Evolutionary conservation across 106 monocot genomes (phyloP), one percentile per base, ranked within the genome.

Genomic region (Agapanthus africanus): DNA sequence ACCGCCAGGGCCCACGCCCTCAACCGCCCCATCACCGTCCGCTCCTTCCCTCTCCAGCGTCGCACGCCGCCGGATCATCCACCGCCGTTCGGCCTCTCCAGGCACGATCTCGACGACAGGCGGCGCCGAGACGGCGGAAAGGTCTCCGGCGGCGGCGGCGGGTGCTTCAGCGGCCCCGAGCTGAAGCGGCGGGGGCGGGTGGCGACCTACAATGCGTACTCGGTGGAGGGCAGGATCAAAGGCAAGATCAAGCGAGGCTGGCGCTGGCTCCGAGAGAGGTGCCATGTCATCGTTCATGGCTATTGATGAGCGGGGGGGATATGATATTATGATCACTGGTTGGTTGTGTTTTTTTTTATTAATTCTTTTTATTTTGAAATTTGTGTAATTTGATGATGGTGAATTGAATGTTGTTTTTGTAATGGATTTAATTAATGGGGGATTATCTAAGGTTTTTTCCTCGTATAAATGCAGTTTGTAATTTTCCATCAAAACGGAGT

Each of bases 181-280:
- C 44, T 75, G 77, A 89, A 78, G 71, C 65, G 85, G 69, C 65
- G 63, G 79, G 59, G 76, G 69, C 40, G 88, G 57, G 85, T 89
- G 28, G 85, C 79, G 34, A 70, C 76, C 33, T 89, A 89, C 73
- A 89, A 85, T 68, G 70, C 68, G 11, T 89, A 85, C 72, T 46
- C 79, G 4, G 71, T 79, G 49, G 88, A 89, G 65, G 88, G 82
- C 32, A 89, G 85, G 79, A 56, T 89, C 28, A 89, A 85, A 56
- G 40, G 78, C 18, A 85, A 85, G 54, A 31, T 89, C 22, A 59
- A 71, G 46, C 71, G 63, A 62, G 77, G 85, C 9, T 59, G 76
- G 23, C 52, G 79, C 3, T 89, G 88, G 88, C 72, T 85, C 68
- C 85, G 78, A 63, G 28, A 30, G 40, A 84, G 77, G 66, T 89